A percentile compares a stretch with the other conserved stretches of the same genome.
Conservation (phyloP, 495 filamentous ascomycete species). For the Podospora anserina region DNA sequence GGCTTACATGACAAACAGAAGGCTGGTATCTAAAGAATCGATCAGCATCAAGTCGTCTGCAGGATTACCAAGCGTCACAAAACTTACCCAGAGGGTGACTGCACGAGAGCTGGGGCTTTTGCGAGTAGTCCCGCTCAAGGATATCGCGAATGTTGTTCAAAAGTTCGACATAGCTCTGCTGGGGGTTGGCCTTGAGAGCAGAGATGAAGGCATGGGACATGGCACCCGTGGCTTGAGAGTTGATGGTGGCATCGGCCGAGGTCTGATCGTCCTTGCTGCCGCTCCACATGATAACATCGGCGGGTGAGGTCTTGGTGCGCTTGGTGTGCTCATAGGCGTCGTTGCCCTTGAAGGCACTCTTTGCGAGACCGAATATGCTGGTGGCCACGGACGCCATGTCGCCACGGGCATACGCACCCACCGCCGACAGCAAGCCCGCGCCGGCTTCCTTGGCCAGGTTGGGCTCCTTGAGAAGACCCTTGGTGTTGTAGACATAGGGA, state of each 20-base stretch:
- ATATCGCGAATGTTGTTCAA: slow-evolving; percentile 93
- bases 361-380: slow-evolving; percentile 73
- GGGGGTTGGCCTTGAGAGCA: slow-evolving; percentile 84
- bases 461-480: slow-evolving; percentile 95
- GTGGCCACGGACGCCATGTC: slow-evolving; percentile 75
- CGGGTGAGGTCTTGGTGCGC: slow-evolving; percentile 87
- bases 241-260: slow-evolving; percentile 66
- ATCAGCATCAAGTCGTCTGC: slow-evolving; percentile 8
- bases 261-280: slow-evolving; percentile 96
- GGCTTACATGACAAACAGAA: slow-evolving; percentile 49
- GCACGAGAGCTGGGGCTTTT: slow-evolving; percentile 95
- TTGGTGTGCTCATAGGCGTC: slow-evolving; percentile 78
- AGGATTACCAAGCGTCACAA: slow-evolving; percentile 16
- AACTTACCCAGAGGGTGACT: slow-evolving; percentile 88
- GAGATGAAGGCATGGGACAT: slow-evolving; percentile 97
- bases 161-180: slow-evolving; percentile 93
- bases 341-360: slow-evolving; percentile 81
- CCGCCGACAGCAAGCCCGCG: slow-evolving; percentile 77
- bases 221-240: slow-evolving; percentile 86
- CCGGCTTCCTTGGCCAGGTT: slow-evolving; percentile 96
- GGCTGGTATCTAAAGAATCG: slow-evolving; percentile 35
- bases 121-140: slow-evolving; percentile 77
- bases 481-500: slow-evolving; percentile 93
- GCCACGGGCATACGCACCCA: slow-evolving; percentile 78
- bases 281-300: slow-evolving; percentile 98